Percentiles rank a stretch among this genome's conserved stretches.
Evolutionary conservation across 2,329 filamentous ascomycete species (phyloP).

Genomic region (Neofusicoccum sp.): DNA sequence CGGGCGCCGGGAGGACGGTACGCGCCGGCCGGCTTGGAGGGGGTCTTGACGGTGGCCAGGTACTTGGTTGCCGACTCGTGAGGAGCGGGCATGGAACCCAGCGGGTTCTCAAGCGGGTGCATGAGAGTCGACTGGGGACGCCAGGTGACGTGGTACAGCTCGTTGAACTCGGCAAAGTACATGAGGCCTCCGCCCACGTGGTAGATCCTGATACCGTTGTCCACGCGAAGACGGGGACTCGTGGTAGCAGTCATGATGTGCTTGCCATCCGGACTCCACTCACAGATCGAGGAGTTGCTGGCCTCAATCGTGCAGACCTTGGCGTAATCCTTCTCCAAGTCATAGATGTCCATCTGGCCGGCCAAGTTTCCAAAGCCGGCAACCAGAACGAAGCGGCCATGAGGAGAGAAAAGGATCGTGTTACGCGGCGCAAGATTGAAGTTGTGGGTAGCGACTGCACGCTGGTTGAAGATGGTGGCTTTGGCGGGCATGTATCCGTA

Average conservation of each 20-base stretch:
- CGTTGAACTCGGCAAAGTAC: constrained; percentile 94
- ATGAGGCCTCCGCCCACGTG: constrained; percentile 85
- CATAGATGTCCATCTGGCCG: constrained; percentile 97
- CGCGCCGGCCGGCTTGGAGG: constrained; percentile 94
- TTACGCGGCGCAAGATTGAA: constrained; percentile 90
- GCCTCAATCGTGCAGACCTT: constrained; percentile 95
- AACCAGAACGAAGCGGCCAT: constrained; percentile 88
- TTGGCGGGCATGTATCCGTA: constrained; percentile 99
- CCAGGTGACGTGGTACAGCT: constrained; percentile 88
- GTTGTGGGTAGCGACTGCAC: constrained; percentile 78
- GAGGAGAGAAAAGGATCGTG: constrained; percentile 92
- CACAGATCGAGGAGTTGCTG: constrained; percentile 92
- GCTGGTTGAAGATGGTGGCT: constrained; percentile 95
- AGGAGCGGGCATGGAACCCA: constrained; percentile 73
- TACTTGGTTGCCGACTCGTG: constrained; percentile 83
- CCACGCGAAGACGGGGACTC: constrained; percentile 89
- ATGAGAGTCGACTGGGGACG: constrained; percentile 69
- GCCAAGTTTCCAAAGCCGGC: constrained; percentile 97
- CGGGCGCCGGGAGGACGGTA: constrained; percentile 94
- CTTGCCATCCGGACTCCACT: constrained; percentile 95
- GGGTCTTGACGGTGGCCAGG: constrained; percentile 85
- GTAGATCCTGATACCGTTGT: constrained; percentile 96
- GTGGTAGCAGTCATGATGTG: constrained; percentile 98
- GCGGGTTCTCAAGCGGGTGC: constrained; percentile 68
- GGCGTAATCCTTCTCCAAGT: constrained; percentile 88